Base-by-base conservation (phyloP, 176 grass and related monocot species). In the Hordeum vulgare region DNA sequence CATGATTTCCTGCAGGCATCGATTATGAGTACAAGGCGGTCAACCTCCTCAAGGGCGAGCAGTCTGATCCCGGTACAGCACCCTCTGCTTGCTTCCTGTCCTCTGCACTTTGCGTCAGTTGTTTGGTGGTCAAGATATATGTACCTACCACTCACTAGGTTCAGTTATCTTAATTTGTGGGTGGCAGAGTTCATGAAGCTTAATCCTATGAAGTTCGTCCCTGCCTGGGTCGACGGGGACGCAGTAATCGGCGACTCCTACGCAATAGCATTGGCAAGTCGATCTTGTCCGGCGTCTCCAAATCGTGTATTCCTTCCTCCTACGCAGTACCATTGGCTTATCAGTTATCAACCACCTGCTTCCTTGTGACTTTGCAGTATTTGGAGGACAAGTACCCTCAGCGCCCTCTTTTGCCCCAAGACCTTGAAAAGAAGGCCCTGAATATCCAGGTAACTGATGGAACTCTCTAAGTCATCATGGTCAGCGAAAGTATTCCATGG, bases 161-260 rank as follows among this genome's bases (percentile, higher is more conserved):
- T 67, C 11, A 49, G 0, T 49, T 1, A 51, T 61, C 20, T 53
- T 53, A 53, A 0, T 84, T 84, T 68, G 14, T 83, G 20, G 49
- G 7, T 67, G 41, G 7, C 82, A 90, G 89, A 90, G 86, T 90
- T 87, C 49, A 9, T 80, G 31, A 90, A 87, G 75, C 13, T 90
- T 84, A 90, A 90, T 70, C 89, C 89, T 75, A 87, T 83, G 84
- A 90, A 84, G 61, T 87, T 90, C 1, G 89, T 87, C 69, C 89
- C 84, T 12, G 84, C 61, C 1, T 58, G 86, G 39, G 75, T 80
- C 0, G 80, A 87, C 8, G 75, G 31, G 0, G 67, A 84, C 27
- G 68, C 49, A 8, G 79, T 83, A 26, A 69, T 90, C 0, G 88
- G 84, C 1, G 84, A 90, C 24, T 90, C 88, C 41, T 83, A 86